Percentiles rank a stretch among this genome's conserved stretches.
Evolutionary conservation across 2,329 filamentous ascomycete species (phyloP).

Genomic region (Scytalidium lignicola): DNA sequence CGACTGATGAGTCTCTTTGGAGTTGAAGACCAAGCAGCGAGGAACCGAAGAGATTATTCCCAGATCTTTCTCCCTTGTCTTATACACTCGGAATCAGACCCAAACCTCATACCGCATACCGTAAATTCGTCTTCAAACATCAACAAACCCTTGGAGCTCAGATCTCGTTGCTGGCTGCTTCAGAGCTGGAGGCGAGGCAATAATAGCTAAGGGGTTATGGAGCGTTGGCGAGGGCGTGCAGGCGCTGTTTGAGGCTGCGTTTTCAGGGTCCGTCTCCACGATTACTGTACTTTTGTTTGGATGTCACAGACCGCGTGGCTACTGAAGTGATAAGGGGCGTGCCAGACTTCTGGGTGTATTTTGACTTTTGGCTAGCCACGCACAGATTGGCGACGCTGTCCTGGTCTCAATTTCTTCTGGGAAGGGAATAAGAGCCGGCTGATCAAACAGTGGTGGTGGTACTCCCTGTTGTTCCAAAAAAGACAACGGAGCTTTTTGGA

Average conservation of each 20-base stretch:
- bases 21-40: not conserved
- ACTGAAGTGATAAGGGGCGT: not conserved
- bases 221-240: not conserved
- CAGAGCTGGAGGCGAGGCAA: not conserved
- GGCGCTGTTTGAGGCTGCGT: not conserved
- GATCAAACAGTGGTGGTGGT: not conserved
- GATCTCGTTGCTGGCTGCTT: not conserved
- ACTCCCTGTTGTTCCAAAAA: not conserved
- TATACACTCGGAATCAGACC: no score
- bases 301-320: no score
- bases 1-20: constrained; percentile 13
- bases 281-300: not conserved
- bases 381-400: not conserved
- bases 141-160: constrained; percentile 15
- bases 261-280: not conserved
- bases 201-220: not conserved
- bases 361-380: not conserved
- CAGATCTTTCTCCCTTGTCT: constrained; percentile 16
- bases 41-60: not conserved
- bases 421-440: not conserved
- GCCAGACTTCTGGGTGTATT: not conserved
- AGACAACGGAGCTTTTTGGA: not conserved
- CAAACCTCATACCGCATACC: no score
- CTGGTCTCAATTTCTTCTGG: not conserved
- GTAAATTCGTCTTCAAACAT: constrained; percentile 12